Evolutionary conservation across 2,329 filamentous ascomycete species (phyloP), one percentile per base, ranked within the genome.

Genomic region (Ophiostoma australiae): DNA sequence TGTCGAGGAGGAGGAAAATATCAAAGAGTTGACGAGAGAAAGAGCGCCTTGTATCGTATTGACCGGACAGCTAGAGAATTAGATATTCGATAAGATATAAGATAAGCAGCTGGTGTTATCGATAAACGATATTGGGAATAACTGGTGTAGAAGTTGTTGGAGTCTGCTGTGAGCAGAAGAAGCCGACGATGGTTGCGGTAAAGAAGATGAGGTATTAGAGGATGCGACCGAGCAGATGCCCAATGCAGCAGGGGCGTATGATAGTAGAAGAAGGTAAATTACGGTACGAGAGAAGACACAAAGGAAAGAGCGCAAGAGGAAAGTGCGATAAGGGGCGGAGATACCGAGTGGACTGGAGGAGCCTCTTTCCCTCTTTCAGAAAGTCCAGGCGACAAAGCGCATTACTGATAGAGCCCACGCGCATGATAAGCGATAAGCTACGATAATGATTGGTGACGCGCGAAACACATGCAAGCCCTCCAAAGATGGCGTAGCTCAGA

Each of bases 331-430:
- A 52, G n/a, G 27, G 33, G 63, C 63, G 63, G 63, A 66, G 63
- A 66, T 66, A 66, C 70, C 35, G 52, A 58, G 23, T 23, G 52
- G 52, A 23, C n/a, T 23, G 35, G 41, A 41, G n/a, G 39, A 17
- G 17, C n/a, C 23, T 44, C 63, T 27, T 66, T 72, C 33, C 72
- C 70, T 70, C 37, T 69, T 72, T 44, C 27, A 68, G 72, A 27
- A 73, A 48, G 72, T 73, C 66, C 69, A 73, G 58, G 66, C 66
- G 70, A 69, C 27, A 27, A 17, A 23, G 20, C 23, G 39, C 11
- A 63, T 27, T 63, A 63, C 58, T 20, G 58, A 58, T 27, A 31
- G 52, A 58, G 23, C n/a, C 52, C 52, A 27, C 15, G 23, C 55
- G 27, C 58, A 33, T 33, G 37, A 67, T 48, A 67, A 48, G 37